phyloP scores from a whole-genome alignment of 1,139 yeast species.

The Pichia cactophila region DNA sequence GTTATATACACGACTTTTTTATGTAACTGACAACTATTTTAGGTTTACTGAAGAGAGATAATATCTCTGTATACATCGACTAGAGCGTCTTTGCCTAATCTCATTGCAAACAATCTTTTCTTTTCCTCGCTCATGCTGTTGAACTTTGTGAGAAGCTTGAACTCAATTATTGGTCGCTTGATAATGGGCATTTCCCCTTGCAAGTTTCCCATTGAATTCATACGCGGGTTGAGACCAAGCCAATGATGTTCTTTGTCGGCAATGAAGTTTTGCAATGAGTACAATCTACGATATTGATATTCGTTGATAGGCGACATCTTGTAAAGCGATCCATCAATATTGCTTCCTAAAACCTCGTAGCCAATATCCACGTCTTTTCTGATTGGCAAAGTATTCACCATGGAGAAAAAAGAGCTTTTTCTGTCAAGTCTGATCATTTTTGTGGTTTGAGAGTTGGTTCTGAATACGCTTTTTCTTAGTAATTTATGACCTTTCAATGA shows the following conservation, averaged over 20 bases:
- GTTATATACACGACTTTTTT: neutral
- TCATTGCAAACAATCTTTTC: conserved; percentile 44
- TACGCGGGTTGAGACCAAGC: conserved; percentile 76
- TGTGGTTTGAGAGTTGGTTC: conserved; percentile 55
- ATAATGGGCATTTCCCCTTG: conserved; percentile 24
- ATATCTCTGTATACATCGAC: conserved; percentile 64
- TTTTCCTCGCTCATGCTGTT: conserved; percentile 50
- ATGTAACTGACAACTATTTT: neutral
- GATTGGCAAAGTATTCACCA: conserved; percentile 22
- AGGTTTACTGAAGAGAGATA: conserved; percentile 29
- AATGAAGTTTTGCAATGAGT: conserved; percentile 81
- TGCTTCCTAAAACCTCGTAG: conserved; percentile 60
- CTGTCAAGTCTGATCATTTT: conserved; percentile 35
- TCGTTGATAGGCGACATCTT: conserved; percentile 74
- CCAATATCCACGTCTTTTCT: conserved; percentile 25
- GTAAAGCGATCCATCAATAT: conserved; percentile 72
- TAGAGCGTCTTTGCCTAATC: conserved; percentile 49
- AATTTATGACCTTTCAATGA: conserved; percentile 77
- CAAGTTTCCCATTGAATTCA: conserved; percentile 54
- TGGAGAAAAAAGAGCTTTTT: conserved; percentile 21
- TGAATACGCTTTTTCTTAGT: conserved; percentile 63
- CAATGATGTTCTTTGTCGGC: conserved; percentile 65
- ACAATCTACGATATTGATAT: conserved; percentile 67
- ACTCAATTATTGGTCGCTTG: conserved; percentile 43
- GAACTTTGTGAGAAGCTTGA: conserved; percentile 46